These are phyloP conservation scores for Talaromyces sp. DNA, from an alignment of 2,329 filamentous ascomycete genomes.

Conservation along the genomic window DNA sequence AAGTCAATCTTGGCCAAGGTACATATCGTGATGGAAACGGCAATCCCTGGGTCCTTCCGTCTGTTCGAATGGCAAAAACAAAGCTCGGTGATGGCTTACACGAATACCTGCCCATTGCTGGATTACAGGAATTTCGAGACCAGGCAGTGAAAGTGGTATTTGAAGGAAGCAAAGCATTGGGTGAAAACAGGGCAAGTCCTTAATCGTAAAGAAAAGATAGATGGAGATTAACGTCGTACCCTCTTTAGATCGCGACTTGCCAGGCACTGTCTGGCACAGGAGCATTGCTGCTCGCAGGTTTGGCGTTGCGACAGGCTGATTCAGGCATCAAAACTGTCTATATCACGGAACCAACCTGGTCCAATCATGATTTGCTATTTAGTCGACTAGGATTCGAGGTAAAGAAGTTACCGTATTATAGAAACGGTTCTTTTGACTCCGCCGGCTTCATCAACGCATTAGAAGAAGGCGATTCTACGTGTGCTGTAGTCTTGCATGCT, in stretches of 20 bases:
- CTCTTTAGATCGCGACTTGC: background rate
- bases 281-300: slow-evolving; percentile 40
- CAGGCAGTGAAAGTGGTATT: slow-evolving; percentile 84
- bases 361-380: slow-evolving; percentile 96
- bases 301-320: slow-evolving; percentile 67
- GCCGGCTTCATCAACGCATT: slow-evolving; percentile 42
- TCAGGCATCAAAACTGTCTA: slow-evolving; percentile 77
- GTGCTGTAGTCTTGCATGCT: slow-evolving; percentile 82
- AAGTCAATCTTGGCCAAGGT: slow-evolving; percentile 89
- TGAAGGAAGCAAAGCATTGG: slow-evolving; percentile 39
- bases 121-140: slow-evolving; percentile 72
- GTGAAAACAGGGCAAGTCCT: slow-evolving; percentile 1
- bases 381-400: slow-evolving; percentile 73
- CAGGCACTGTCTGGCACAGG: slow-evolving; percentile 41
- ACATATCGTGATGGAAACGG: slow-evolving; percentile 88
- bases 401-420: slow-evolving; percentile 38
- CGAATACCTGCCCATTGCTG: slow-evolving; percentile 93
- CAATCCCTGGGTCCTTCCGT: slow-evolving; percentile 89
- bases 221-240: slow-evolving; percentile 12
- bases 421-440: background rate
- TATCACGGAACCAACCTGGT: slow-evolving; percentile 91
- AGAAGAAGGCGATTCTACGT: slow-evolving; percentile 62
- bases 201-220: background rate
- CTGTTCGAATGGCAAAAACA: slow-evolving; percentile 79
- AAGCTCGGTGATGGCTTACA: slow-evolving; percentile 84